Base-by-base conservation (phyloP, 805 yeast species). In the Lachancea meyersii region DNA sequence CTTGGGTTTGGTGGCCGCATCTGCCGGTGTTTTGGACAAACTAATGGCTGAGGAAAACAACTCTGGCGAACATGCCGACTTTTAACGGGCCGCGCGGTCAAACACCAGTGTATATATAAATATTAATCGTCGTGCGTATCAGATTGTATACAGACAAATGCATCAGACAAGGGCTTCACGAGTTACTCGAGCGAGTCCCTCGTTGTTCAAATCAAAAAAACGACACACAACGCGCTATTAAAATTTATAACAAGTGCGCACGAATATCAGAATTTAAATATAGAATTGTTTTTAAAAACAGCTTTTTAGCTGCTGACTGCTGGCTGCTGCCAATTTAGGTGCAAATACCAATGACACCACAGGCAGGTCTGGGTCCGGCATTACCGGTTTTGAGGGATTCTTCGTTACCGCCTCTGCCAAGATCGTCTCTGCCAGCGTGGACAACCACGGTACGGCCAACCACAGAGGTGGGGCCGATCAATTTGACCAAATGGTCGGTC, bases 361-460 rank as follows among this genome's bases (percentile, higher is more conserved):
- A 89, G 51, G 97, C 97, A 56, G 93, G 86, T 80, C 97, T 88
- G 55, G 83, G 89, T 67, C 97, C 97, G 48, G 97, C 97, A 64
- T 89, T 87, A 74, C 97, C 97, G 55, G 96, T 88, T 74, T 83
- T 87, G 71, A 84, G 77, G 51, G 95, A 85, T 69, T 86, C 96
- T 47, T 85, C 81, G 64, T 81, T 80, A 49, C 88, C 95, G 69
- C 96, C 96, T 75, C 85, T 82, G 67, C 97, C 97, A 61, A 86
- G 80, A 66, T 89, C 97, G 65, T 89, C 97, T 53, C 77, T 72
- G 62, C 96, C 97, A 49, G 76, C 87, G 70, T 89, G 97, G 50
- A 89, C 82, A 54, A 89, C 96, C 47, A 89, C 94, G 52, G 96
- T 82, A 80, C 97, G 86, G 58, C 98, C 98, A 46, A 93, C 62